phyloP scores from a whole-genome alignment of 768 basidiomycete genomes.

The Boletus reticulatus region DNA sequence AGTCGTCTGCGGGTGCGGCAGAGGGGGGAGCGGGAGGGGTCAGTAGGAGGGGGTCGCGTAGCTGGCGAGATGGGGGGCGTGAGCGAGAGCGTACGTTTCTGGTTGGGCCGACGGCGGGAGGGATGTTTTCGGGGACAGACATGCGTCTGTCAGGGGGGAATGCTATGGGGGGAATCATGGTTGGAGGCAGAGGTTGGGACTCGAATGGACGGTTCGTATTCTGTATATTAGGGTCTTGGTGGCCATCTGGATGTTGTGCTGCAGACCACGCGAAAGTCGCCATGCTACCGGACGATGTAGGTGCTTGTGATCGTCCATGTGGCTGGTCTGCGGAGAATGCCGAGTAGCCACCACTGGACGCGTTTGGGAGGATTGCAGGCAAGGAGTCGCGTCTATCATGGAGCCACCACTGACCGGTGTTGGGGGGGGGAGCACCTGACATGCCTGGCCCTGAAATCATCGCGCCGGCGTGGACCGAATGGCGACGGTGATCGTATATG shows the following conservation, averaged over 20 bases:
- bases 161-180: slow-evolving; percentile 57
- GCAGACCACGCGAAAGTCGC: slow-evolving; percentile 74
- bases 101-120: slow-evolving; percentile 43
- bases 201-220: slow-evolving; percentile 47
- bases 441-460: slow-evolving; percentile 31
- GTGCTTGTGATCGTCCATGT: slow-evolving; percentile 57
- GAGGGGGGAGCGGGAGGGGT: slow-evolving; percentile 38
- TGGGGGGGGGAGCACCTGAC: slow-evolving; percentile 14
- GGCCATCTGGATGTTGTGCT: slow-evolving; percentile 44
- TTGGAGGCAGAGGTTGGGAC: slow-evolving; percentile 41
- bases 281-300: slow-evolving; percentile 57
- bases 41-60: slow-evolving; percentile 40
- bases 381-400: slow-evolving; percentile 74
- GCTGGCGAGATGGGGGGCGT: slow-evolving; percentile 67
- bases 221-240: slow-evolving; percentile 43
- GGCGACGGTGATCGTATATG: slow-evolving; percentile 69
- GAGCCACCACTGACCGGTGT: slow-evolving; percentile 51
- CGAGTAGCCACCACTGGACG: slow-evolving; percentile 50
- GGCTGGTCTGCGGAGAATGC: slow-evolving; percentile 63
- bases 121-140: slow-evolving; percentile 65
- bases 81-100: slow-evolving; percentile 65
- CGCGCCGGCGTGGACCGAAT: slow-evolving; percentile 66
- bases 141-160: slow-evolving; percentile 69
- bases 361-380: slow-evolving; percentile 66
- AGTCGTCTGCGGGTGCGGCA: slow-evolving; percentile 41